A percentile compares a stretch with the other conserved stretches of the same genome.
Conservation (phyloP, 1,284 basidiomycete species). For the Sphaerobolus stellatus region DNA sequence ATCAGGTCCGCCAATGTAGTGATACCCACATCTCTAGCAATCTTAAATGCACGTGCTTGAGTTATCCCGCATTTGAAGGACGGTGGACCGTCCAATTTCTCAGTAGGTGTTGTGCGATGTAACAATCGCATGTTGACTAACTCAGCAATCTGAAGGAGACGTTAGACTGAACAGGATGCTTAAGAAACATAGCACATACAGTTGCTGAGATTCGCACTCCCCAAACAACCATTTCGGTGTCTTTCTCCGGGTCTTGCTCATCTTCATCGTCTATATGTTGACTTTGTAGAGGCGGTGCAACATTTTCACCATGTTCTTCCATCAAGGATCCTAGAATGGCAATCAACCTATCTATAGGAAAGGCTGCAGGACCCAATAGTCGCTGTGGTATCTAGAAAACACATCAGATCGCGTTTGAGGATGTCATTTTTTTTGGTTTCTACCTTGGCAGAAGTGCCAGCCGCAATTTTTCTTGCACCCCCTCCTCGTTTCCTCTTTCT, state of each 20-base stretch:
- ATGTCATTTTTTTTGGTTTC: constrained; percentile 25
- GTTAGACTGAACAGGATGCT: constrained; percentile 3
- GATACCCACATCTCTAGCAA: constrained; percentile 66
- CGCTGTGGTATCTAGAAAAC: constrained; percentile 66
- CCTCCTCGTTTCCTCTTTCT: constrained; percentile 52
- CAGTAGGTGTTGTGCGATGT: constrained; percentile 61
- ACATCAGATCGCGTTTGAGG: constrained; percentile 4
- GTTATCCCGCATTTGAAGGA: constrained; percentile 76
- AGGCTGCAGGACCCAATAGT: constrained; percentile 77
- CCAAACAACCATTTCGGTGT: constrained; percentile 67
- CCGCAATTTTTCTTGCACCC: constrained; percentile 37
- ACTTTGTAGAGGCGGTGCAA: constrained; percentile 39
- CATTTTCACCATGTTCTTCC: constrained; percentile 75
- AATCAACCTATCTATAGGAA: constrained; percentile 79
- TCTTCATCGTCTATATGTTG: constrained; percentile 28
- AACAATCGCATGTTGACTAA: constrained; percentile 69
- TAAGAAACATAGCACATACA: constrained; percentile 37
- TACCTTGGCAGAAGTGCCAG: constrained; percentile 37
- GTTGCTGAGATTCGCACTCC: constrained; percentile 57
- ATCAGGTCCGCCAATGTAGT: constrained; percentile 64
- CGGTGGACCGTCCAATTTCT: constrained; percentile 67
- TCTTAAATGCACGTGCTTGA: constrained; percentile 57
- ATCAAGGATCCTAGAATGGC: constrained; percentile 82
- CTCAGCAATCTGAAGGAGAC: constrained; percentile 59
- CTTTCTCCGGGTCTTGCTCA: constrained; percentile 45